Percentiles rank a stretch among this genome's conserved stretches.
Conservation (phyloP, 306 rosid species). For the Prunus persica region Prunus_persica_NCBIv2 NC_034015.1:17764501-17765000, state of each 20-base stretch:
- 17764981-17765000: background rate
- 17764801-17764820: too few relatives aligned
- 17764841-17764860: too few relatives aligned
- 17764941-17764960: too few relatives aligned
- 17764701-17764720: background rate
- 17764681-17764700: background rate
- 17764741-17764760: conserved; percentile 14
- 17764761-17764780: fast-evolving
- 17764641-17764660: background rate
- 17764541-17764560: background rate
- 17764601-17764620: too few relatives aligned
- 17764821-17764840: too few relatives aligned
- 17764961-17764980: too few relatives aligned
- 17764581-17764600: too few relatives aligned
- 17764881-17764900: too few relatives aligned
- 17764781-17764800: background rate
- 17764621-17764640: background rate
- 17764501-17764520: conserved; percentile 6
- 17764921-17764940: background rate
- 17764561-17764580: background rate
- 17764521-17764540: conserved; percentile 13
- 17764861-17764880: background rate
- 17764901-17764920: background rate
- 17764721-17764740: conserved; percentile 3
- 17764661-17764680: background rate